These are phyloP conservation scores for Yamadazyma epiphylla DNA, from an alignment of 1,139 yeast species.

Conservation along the genomic window DNA sequence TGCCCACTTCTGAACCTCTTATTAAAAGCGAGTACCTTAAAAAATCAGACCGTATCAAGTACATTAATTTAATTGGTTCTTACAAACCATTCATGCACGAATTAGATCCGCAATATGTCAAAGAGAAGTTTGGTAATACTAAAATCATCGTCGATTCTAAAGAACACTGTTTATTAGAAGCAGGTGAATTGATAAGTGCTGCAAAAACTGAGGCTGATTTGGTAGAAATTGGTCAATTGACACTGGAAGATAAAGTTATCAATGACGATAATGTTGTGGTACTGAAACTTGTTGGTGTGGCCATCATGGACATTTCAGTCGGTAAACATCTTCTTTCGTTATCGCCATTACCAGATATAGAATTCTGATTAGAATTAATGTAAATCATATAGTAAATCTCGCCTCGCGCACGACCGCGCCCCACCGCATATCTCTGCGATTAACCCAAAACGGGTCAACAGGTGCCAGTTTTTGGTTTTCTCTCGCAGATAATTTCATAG, in stretches of 20 bases:
- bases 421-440: no score
- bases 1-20: slow-evolving; percentile 51
- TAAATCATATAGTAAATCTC: no score
- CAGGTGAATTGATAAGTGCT: slow-evolving; percentile 60
- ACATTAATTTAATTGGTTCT: slow-evolving; percentile 61
- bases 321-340: slow-evolving; percentile 25
- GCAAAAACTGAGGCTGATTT: slow-evolving; percentile 30
- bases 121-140: slow-evolving; percentile 19
- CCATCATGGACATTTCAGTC: slow-evolving; percentile 57
- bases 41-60: slow-evolving; percentile 25
- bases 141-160: slow-evolving; percentile 58
- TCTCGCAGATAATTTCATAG: no score
- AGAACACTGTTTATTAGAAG: slow-evolving; percentile 54
- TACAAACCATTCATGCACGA: slow-evolving; percentile 70
- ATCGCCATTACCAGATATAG: not conserved
- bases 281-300: slow-evolving; percentile 55
- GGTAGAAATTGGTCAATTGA: slow-evolving; percentile 43
- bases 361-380: no score
- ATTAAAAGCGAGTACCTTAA: slow-evolving; percentile 35
- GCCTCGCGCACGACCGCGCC: no score
- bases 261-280: slow-evolving; percentile 30
- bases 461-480: no score
- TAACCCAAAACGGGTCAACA: no score
- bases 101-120: slow-evolving; percentile 45
- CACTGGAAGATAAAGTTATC: slow-evolving; percentile 6